Conservation (phyloP, 306 rosid genomes). For the Inga laurina region DNA sequence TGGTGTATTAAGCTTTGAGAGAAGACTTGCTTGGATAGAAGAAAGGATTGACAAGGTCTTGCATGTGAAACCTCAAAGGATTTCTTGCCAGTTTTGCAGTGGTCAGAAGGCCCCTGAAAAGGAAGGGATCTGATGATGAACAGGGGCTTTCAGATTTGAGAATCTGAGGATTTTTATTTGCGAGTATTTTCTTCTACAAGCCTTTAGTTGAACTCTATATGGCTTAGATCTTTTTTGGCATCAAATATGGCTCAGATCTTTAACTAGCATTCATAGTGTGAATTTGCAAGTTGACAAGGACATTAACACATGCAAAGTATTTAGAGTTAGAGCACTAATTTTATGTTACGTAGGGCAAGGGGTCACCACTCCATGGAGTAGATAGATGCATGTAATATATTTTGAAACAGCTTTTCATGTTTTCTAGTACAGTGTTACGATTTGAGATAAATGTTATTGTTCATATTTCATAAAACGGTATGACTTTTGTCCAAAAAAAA, state of each 20-base stretch:
- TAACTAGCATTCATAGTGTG: not conserved
- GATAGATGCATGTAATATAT: not conserved
- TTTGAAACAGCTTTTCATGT: not conserved
- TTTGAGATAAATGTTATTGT: not conserved
- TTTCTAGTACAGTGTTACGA: not conserved
- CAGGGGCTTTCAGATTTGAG: constrained; percentile 34
- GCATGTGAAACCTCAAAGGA: constrained; percentile 44
- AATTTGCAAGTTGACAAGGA: not conserved
- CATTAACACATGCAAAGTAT: not conserved
- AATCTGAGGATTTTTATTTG: not conserved
- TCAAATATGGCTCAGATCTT: not conserved
- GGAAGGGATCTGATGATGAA: constrained; percentile 25
- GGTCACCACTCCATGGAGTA: not conserved
- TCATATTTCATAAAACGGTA: not conserved
- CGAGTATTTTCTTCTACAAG: not conserved
- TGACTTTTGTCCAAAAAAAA: no score
- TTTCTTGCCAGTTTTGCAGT: constrained; percentile 68
- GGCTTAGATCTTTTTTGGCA: not conserved
- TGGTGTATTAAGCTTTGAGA: constrained; percentile 75
- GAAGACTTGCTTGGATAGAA: constrained; percentile 78
- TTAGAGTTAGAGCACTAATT: not conserved
- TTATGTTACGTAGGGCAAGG: not conserved
- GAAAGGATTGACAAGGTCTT: constrained; percentile 50
- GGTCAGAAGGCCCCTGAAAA: constrained; percentile 33
- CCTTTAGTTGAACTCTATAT: not conserved